A percentile compares a stretch with the other conserved stretches of the same genome.
phyloP scores from a whole-genome alignment of 192 early-diverging fungal species.

The Backusella tarrabulga region DNA sequence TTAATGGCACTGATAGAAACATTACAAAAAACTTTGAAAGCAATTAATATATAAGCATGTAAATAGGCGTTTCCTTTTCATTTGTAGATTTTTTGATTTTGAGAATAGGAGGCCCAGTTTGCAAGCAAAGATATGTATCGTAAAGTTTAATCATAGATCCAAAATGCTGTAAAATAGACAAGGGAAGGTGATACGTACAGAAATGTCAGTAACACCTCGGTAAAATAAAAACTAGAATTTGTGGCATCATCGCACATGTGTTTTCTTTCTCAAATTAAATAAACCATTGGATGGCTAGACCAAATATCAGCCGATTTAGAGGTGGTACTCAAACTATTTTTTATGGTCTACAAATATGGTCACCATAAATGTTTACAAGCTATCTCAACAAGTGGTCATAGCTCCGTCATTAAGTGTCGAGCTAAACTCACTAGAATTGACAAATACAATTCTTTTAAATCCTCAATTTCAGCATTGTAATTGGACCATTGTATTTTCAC shows the following conservation, averaged over 20 bases:
- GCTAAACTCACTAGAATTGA: not conserved
- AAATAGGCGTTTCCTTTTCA: not conserved
- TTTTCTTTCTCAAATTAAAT: conserved; percentile 2
- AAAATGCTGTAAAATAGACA: not conserved
- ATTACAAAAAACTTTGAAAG: not conserved
- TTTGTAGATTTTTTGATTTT: not conserved
- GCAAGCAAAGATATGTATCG: not conserved
- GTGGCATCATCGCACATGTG: not conserved
- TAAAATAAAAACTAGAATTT: not conserved
- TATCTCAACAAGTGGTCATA: not conserved
- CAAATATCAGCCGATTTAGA: not conserved
- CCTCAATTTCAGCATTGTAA: not conserved
- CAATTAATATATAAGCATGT: not conserved
- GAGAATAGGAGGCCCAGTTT: not conserved
- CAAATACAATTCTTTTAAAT: not conserved
- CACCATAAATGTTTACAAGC: not conserved
- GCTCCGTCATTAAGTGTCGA: not conserved
- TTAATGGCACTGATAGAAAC: not conserved
- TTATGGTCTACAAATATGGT: not conserved
- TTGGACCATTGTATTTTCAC: not conserved
- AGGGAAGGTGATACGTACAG: not conserved
- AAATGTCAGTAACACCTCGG: not conserved
- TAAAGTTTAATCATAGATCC: not conserved
- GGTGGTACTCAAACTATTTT: not conserved
- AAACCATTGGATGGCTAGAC: not conserved